Percentiles rank a stretch among this genome's conserved stretches.
phyloP scores from a whole-genome alignment of 352 stramenopile genomes.

The Stramenopiles sp. region DNA sequence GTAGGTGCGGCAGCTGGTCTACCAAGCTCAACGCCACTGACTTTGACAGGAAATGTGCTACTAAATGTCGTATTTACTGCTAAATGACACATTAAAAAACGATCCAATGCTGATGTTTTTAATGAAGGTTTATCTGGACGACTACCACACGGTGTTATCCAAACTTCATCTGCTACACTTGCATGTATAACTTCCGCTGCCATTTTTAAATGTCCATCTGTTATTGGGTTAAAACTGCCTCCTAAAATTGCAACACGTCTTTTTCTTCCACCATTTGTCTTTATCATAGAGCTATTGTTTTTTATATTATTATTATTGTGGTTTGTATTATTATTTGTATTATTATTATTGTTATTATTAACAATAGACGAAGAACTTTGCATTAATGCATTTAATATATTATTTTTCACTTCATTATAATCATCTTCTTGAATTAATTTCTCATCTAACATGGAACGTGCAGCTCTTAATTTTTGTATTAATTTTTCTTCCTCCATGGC shows the following conservation, averaged over 20 bases:
- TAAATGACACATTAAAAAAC: conserved; percentile 6
- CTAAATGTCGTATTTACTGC: conserved; percentile 11
- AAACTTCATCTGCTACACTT: conserved; percentile 9
- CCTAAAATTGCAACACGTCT: conserved; percentile 9
- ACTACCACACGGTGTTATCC: conserved; percentile 11
- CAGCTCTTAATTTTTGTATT: neutral
- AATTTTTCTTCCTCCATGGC: no score
- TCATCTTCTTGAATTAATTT: neutral
- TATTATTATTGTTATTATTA: neutral
- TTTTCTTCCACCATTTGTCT: neutral
- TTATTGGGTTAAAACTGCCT: conserved; percentile 14
- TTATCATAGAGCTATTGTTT: no score
- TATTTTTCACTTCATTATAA: neutral
- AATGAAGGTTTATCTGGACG: conserved; percentile 11
- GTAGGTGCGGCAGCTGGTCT: neutral
- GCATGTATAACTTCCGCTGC: conserved; percentile 5
- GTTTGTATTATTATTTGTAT: neutral
- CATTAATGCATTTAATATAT: neutral
- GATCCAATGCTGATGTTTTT: neutral
- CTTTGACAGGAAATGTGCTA: conserved; percentile 1
- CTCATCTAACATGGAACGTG: neutral
- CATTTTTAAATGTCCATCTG: conserved; percentile 10
- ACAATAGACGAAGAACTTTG: neutral
- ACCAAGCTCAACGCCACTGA: neutral
- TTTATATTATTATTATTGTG: neutral